Evolutionary conservation across 768 basidiomycete species (phyloP), one percentile per base, ranked within the genome.

Genomic region (Hemileccinum rubropunctum): DNA sequence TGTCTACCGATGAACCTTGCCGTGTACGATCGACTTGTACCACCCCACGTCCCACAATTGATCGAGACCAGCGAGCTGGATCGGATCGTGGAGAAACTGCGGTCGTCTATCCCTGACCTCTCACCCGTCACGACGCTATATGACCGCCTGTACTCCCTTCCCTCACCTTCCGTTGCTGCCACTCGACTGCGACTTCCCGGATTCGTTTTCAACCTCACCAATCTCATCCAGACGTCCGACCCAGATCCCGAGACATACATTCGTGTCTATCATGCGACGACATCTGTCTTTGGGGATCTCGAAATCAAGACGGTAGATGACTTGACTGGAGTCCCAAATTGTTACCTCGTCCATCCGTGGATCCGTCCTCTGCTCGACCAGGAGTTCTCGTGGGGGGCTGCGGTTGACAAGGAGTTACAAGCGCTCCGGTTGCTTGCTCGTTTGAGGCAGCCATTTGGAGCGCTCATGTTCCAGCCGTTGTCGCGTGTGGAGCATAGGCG

Each of bases 151-250:
- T 13, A 28, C 12, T 26, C 32, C 6, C 53, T 51, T 30, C 41
- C 45, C 1, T 20, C 20, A 2, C 30, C 45, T 6, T 27, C 35
- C 7, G 13, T 47, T 11, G 13, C 42, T 4, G 36, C 49, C 35
- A 35, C 36, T 32, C 50, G 53, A 18, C 30, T 54, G 21, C 44
- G 21, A 32, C 43, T 54, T 18, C 50, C 49, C 1, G 23, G 53
- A 8, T 43, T 51, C 6, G 34, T 37, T 17, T 51, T 50, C 11
- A 23, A 1, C 4, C n/a, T 54, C 14, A 18, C 48, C 12, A 10
- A 21, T 1, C 7, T 53, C 7, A 13, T 15, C n/a, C 8, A 34
- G 4, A 34, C 35, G 7, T 42, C 27, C 7, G 48, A 35, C 4
- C n/a, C 11, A 3, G 35, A 28, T 38, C 6, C 26, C 14, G 3